These are phyloP conservation scores for Strobilomyces dryophilus DNA, from an alignment of 768 basidiomycete species.

Conservation along the genomic window DNA sequence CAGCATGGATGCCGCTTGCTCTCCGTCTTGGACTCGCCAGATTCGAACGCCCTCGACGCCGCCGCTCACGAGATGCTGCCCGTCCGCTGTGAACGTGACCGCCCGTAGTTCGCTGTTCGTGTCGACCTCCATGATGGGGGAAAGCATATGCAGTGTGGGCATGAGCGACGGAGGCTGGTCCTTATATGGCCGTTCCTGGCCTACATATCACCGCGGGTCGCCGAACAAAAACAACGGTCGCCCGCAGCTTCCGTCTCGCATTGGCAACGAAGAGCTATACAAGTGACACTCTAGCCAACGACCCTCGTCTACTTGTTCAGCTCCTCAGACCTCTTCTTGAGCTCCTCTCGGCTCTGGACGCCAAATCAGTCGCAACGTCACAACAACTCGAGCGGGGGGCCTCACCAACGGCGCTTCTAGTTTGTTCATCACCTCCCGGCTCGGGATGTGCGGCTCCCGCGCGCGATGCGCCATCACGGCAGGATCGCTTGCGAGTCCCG, in stretches of 20 bases:
- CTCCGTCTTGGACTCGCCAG: neutral
- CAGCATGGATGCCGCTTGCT: neutral
- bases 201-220: no score
- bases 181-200: no score
- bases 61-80: neutral
- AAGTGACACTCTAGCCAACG: no score
- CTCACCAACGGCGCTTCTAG: conserved; percentile 48
- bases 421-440: conserved; percentile 38
- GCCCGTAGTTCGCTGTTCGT: neutral
- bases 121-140: neutral
- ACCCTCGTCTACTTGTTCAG: conserved; percentile 42
- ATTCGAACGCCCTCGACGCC: neutral
- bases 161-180: neutral
- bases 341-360: conserved; percentile 48
- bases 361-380: neutral
- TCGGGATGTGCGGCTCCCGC: conserved; percentile 49
- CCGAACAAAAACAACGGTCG: no score
- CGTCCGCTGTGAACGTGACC: neutral
- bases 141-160: no score
- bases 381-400: neutral
- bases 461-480: conserved; percentile 44
- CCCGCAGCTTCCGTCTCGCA: no score
- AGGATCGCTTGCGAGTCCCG: conserved; percentile 37
- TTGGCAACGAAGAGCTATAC: no score
- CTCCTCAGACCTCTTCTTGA: conserved; percentile 42